Conservation (phyloP, 1,139 yeast species). For the Hanseniaspora uvarum region DNA sequence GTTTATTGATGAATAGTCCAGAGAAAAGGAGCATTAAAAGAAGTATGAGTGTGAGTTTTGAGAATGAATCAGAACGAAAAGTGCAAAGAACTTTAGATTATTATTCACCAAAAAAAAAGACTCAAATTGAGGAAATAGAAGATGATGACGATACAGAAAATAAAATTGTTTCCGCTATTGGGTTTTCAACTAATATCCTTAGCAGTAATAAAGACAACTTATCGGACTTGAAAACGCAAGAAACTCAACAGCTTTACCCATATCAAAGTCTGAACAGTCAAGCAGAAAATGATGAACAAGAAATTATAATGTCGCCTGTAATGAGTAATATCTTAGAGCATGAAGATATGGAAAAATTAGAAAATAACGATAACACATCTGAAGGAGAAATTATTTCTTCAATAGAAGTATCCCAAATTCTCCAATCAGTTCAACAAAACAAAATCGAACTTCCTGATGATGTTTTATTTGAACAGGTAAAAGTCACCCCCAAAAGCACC, state of each 20-base stretch:
- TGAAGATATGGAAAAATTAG: neutral
- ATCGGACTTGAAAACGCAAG: conserved; percentile 1
- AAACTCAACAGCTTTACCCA: conserved; percentile 1
- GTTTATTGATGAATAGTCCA: conserved; percentile 4
- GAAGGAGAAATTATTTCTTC: conserved; percentile 2
- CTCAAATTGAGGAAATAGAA: neutral
- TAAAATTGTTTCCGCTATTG: neutral
- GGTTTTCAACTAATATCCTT: neutral
- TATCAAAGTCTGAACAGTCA: neutral
- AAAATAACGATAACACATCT: neutral
- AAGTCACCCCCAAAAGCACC: too few relatives aligned
- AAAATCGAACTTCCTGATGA: neutral
- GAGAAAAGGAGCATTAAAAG: neutral
- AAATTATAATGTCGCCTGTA: conserved; percentile 1
- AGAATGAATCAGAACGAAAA: neutral
- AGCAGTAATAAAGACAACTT: neutral
- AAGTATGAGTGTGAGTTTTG: neutral
- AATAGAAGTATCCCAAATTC: neutral
- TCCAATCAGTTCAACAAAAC: neutral
- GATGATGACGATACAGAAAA: neutral
- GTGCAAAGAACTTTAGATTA: conserved; percentile 10
- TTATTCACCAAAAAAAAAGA: conserved; percentile 13
- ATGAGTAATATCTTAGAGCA: neutral
- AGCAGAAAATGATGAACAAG: neutral
- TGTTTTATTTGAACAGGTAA: neutral